Percentiles rank a stretch among this genome's conserved stretches.
phyloP scores from a whole-genome alignment of 306 rosid genomes.

The Albizia julibrissin region DNA sequence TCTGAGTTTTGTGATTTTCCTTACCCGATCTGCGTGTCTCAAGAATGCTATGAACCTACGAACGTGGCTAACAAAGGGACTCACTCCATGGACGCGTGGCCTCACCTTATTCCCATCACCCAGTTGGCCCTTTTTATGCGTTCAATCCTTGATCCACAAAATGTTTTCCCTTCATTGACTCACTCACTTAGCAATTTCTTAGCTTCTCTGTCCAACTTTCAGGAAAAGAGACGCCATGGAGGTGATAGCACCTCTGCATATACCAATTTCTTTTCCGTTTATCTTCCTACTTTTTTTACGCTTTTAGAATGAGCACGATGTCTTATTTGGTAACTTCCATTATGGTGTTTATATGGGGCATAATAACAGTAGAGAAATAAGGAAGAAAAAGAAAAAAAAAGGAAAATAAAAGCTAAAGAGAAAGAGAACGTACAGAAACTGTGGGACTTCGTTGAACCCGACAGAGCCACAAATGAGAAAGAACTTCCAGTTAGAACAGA shows the following conservation, averaged over 20 bases:
- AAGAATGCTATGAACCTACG: slow-evolving; percentile 43
- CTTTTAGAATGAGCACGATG: neutral
- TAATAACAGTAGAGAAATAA: too few relatives aligned
- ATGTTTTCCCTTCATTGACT: slow-evolving; percentile 31
- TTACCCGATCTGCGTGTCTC: too few relatives aligned
- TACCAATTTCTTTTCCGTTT: neutral
- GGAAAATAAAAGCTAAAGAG: too few relatives aligned
- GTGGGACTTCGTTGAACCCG: too few relatives aligned
- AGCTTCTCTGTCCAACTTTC: slow-evolving; percentile 46
- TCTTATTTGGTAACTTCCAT: neutral
- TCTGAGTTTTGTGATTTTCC: slow-evolving; percentile 86
- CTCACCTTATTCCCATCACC: slow-evolving; percentile 34
- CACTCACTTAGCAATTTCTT: too few relatives aligned
- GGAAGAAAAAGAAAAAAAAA: too few relatives aligned
- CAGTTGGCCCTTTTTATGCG: slow-evolving; percentile 38
- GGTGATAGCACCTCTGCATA: slow-evolving; percentile 40
- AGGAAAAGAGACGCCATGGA: slow-evolving; percentile 56
- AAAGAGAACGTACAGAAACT: too few relatives aligned
- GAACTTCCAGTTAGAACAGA: too few relatives aligned
- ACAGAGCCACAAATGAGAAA: too few relatives aligned
- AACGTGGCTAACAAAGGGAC: slow-evolving; percentile 49
- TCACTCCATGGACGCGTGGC: slow-evolving; percentile 45
- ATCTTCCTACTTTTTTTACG: neutral
- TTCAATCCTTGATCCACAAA: slow-evolving; percentile 33
- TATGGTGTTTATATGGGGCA: too few relatives aligned